phyloP scores from a whole-genome alignment of 495 filamentous ascomycete genomes.

The Aspergillus mulundensis region DNA sequence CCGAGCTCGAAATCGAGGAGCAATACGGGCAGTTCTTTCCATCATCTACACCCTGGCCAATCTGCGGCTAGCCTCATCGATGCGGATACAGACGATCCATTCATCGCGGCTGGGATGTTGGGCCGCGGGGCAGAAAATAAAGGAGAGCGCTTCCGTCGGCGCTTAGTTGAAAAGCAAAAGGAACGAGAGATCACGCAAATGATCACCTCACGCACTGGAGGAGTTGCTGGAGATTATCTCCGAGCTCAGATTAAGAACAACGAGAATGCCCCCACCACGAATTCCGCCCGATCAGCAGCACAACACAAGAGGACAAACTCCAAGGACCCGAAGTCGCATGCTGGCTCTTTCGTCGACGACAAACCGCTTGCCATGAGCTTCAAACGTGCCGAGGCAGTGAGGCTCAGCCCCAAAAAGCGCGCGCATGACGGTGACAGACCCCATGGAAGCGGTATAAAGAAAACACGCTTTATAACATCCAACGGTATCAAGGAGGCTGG shows the following conservation, averaged over 20 bases:
- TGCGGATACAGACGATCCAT: slow-evolving; percentile 57
- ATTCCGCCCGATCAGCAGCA: not conserved
- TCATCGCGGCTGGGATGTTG: slow-evolving; percentile 45
- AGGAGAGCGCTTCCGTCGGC: slow-evolving; percentile 64
- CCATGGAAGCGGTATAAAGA: slow-evolving; percentile 53
- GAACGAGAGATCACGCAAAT: slow-evolving; percentile 76
- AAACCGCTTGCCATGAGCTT: slow-evolving; percentile 20
- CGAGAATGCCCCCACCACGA: slow-evolving; percentile 17
- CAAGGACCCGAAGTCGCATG: slow-evolving; percentile 8
- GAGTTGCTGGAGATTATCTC: slow-evolving; percentile 76
- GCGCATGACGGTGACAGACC: slow-evolving; percentile 32
- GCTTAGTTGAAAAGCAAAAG: slow-evolving; percentile 66
- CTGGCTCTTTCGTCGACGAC: slow-evolving; percentile 8
- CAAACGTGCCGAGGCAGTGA: slow-evolving; percentile 46
- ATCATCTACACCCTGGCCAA: slow-evolving; percentile 26
- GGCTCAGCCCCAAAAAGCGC: slow-evolving; percentile 67
- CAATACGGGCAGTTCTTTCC: slow-evolving; percentile 20
- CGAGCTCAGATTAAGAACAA: slow-evolving; percentile 34
- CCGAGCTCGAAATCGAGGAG: slow-evolving; percentile 31
- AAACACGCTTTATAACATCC: slow-evolving; percentile 75
- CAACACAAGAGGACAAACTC: slow-evolving; percentile 2
- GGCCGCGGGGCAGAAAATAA: slow-evolving; percentile 48
- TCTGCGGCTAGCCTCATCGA: slow-evolving; percentile 66
- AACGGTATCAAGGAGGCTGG: slow-evolving; percentile 75
- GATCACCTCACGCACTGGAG: slow-evolving; percentile 56